These are phyloP conservation scores for Didymella sp. DNA, from an alignment of 2,329 filamentous ascomycete genomes.

Conservation along the genomic window DNA sequence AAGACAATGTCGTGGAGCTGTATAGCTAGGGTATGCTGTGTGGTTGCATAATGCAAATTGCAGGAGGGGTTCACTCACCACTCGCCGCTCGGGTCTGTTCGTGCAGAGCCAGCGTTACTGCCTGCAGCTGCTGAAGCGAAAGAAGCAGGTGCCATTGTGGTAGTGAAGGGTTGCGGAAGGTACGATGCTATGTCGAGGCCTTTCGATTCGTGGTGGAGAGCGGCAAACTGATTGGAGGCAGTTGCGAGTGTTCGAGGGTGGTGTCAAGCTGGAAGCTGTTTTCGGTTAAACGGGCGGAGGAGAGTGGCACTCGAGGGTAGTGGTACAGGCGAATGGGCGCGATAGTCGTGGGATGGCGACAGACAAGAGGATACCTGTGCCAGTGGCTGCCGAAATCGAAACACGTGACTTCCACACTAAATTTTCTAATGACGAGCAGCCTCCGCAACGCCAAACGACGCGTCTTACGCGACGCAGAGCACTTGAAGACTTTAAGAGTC, in stretches of 20 bases:
- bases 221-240: constrained; percentile 34
- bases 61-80: constrained; percentile 51
- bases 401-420: constrained; percentile 18
- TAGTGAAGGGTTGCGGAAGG: constrained; percentile 27
- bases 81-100: constrained; percentile 53
- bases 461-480: constrained; percentile 15
- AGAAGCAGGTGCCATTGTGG: constrained; percentile 56
- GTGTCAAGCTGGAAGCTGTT: constrained; percentile 33
- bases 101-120: constrained; percentile 51
- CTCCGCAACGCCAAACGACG: constrained; percentile 13
- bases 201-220: constrained; percentile 35
- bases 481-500: neutral
- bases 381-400: constrained; percentile 19
- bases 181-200: constrained; percentile 34
- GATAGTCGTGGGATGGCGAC: constrained; percentile 23
- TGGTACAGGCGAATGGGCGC: constrained; percentile 31
- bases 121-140: constrained; percentile 60
- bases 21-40: constrained; percentile 8
- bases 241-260: constrained; percentile 29
- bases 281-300: constrained; percentile 23
- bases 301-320: constrained; percentile 23
- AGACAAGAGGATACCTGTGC: constrained; percentile 16
- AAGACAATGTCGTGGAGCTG: constrained; percentile 24
- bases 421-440: constrained; percentile 18
- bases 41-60: constrained; percentile 18